Evolutionary conservation across 1,284 basidiomycete species (phyloP).

Genomic region (Cryptococcus sp.): DNA sequence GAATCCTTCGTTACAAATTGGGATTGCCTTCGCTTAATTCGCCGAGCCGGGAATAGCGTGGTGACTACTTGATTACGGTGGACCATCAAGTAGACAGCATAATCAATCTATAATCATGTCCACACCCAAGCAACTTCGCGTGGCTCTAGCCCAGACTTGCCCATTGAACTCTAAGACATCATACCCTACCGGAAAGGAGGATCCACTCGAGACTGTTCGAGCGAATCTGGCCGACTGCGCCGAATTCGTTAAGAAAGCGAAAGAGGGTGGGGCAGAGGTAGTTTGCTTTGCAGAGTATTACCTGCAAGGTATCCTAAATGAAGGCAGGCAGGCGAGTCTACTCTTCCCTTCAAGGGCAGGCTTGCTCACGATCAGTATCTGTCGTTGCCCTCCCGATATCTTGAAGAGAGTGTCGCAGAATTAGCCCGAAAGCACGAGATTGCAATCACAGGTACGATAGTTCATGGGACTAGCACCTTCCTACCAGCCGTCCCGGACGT

Average conservation of each 20-base stretch:
- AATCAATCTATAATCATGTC: neutral
- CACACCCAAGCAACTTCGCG: constrained; percentile 8
- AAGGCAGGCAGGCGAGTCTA: constrained; percentile 34
- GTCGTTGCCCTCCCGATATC: constrained; percentile 29
- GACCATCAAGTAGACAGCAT: no score
- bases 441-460: constrained; percentile 38
- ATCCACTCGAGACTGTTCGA: constrained; percentile 28
- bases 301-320: constrained; percentile 43
- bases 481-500: constrained; percentile 11
- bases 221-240: constrained; percentile 25
- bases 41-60: no score
- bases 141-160: constrained; percentile 43
- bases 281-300: constrained; percentile 48
- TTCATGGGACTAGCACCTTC: constrained; percentile 21
- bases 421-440: constrained; percentile 30
- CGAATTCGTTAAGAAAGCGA: constrained; percentile 23
- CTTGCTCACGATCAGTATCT: constrained; percentile 32
- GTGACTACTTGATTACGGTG: no score
- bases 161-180: constrained; percentile 20
- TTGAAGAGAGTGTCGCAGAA: constrained; percentile 20
- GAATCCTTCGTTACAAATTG: no score
- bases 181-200: constrained; percentile 14
- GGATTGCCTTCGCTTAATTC: no score
- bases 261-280: constrained; percentile 27
- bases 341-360: neutral